Evolutionary conservation across 2,329 filamentous ascomycete genomes (phyloP), one percentile per base, ranked within the genome.

Genomic region (Elsinoe fawcettii): DNA sequence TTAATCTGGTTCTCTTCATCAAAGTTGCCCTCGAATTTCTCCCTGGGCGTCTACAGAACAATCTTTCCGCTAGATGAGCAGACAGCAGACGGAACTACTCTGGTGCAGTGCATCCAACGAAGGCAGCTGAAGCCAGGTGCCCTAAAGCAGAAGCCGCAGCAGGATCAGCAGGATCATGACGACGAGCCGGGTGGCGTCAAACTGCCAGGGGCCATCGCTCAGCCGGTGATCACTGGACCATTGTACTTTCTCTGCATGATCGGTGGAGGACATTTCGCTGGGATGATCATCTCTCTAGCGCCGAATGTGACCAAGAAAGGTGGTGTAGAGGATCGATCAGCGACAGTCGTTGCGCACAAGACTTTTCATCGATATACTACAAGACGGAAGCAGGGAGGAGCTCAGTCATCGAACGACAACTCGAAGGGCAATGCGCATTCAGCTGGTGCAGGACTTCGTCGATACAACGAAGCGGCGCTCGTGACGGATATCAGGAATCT

Each of bases 161-260:
- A 30, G 9, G 27, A 61, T 70, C 72, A 63, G 66, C 71, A 64
- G 56, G 61, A 61, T 23, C 64, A 70, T 2, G 65, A 73, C 20
- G 71, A 80, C 60, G 74, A 80, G 1, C 73, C 77, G 36, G 83
- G 82, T 58, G 83, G 84, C 49, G 81, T 83, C 1, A 74, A 76
- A 14, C 70, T 82, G 4, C 76, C 80, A 2, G 61, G 60, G 4
- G 63, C 66, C 1, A 66, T 68, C 61, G 65, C 64, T 30, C 74
- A 77, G 1, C 72, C 80, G 8, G 75, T 76, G 2, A 82, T 86
- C 67, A 82, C 84, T 22, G 85, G 86, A 6, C 89, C 90, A 1
- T 91, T 97, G 68, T 84, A 96, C 51, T 97, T 99, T 68, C 80
- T 99, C 49, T 97, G 91, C 72, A 99, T 99, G 93, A 95, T 99